A percentile compares a stretch with the other conserved stretches of the same genome.
phyloP scores from a whole-genome alignment of 202 grass and related monocot species.

The Schoenoplectus tabernaemontani region DNA sequence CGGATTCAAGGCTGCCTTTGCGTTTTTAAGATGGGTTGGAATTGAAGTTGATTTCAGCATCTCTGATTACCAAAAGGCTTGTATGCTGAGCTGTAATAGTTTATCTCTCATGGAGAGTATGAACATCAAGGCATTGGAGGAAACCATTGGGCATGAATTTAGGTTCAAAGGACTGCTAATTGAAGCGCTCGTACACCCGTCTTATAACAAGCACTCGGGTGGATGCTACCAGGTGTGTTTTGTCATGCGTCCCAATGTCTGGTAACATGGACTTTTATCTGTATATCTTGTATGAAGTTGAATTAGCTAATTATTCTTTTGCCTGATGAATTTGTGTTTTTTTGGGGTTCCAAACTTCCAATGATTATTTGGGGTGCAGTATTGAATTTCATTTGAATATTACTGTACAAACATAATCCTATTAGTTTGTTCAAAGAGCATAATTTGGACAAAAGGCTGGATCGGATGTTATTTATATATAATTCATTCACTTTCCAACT shows the following conservation, averaged over 20 bases:
- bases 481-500: slow-evolving; percentile 30
- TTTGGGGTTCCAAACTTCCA: background rate
- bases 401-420: background rate
- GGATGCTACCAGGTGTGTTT: slow-evolving; percentile 83
- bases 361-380: background rate
- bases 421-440: background rate
- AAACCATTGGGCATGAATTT: slow-evolving; percentile 56
- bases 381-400: background rate
- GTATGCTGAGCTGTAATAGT: slow-evolving; percentile 48
- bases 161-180: slow-evolving; percentile 65
- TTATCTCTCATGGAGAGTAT: slow-evolving; percentile 43
- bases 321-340: background rate
- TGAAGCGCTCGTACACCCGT: slow-evolving; percentile 76
- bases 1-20: slow-evolving; percentile 88
- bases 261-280: background rate
- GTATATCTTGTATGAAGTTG: background rate
- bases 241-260: background rate
- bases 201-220: slow-evolving; percentile 69
- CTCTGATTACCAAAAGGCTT: slow-evolving; percentile 46
- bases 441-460: background rate
- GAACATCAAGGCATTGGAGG: slow-evolving; percentile 54
- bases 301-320: background rate
- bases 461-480: slow-evolving; percentile 1
- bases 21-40: slow-evolving; percentile 77
- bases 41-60: slow-evolving; percentile 53